A percentile compares a stretch with the other conserved stretches of the same genome.
Conservation (phyloP, 139 green algal genomes). For the Deuterostichococcus epilithicus region DNA sequence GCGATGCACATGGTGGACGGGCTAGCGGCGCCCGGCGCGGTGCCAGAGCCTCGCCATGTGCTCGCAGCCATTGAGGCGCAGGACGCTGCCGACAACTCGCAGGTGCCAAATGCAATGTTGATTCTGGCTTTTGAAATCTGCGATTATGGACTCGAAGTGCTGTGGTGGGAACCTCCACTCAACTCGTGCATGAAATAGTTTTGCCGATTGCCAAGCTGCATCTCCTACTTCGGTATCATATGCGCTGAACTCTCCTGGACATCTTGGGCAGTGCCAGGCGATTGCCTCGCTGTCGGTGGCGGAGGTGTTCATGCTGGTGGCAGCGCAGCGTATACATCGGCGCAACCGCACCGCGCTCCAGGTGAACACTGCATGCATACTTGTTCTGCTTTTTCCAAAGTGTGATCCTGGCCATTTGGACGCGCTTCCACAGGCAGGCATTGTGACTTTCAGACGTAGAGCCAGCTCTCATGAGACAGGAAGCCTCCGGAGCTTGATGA, state of each 20-base stretch:
- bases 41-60: neutral
- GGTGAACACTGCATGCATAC: neutral
- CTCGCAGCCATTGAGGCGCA: neutral
- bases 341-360: neutral
- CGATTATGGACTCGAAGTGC: neutral
- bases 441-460: too few species aligned
- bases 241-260: neutral
- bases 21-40: neutral
- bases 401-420: too few species aligned
- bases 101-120: neutral
- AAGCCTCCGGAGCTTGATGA: too few species aligned
- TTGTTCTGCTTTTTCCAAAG: too few species aligned
- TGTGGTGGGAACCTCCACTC: too few species aligned
- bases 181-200: neutral
- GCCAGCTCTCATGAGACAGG: too few species aligned
- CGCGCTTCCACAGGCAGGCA: too few species aligned
- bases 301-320: conserved; percentile 64
- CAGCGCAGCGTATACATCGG: conserved; percentile 38
- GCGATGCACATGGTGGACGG: conserved; percentile 9
- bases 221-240: neutral
- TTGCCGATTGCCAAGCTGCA: neutral
- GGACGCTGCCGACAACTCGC: neutral
- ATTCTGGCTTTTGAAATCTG: neutral
- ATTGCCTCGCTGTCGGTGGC: conserved; percentile 41
- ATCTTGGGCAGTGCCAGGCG: neutral